phyloP scores from a whole-genome alignment of 805 yeast species.

The Saturnispora ahearnii region DNA sequence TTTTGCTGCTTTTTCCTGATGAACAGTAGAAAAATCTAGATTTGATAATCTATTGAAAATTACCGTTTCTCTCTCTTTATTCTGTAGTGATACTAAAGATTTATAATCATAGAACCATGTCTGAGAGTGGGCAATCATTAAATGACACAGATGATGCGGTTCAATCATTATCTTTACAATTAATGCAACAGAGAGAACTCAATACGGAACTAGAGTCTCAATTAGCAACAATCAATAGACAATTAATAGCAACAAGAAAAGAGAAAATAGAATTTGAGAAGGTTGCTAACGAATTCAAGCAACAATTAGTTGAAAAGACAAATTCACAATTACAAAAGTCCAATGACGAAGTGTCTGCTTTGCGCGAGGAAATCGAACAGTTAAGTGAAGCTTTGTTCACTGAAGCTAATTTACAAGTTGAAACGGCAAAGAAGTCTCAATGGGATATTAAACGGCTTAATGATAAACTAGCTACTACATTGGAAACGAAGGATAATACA shows the following conservation, averaged over 20 bases:
- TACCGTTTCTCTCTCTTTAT: neutral
- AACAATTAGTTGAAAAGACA: conserved; percentile 2
- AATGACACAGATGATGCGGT: conserved; percentile 4
- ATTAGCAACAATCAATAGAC: conserved; percentile 28
- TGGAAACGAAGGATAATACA: conserved; percentile 61
- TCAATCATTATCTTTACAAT: conserved; percentile 20
- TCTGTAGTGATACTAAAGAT: neutral
- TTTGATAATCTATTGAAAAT: neutral
- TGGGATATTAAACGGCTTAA: conserved; percentile 53
- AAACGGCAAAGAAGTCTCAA: conserved; percentile 62
- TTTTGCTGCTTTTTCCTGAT: neutral
- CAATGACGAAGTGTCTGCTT: conserved; percentile 40
- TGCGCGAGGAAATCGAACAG: conserved; percentile 73
- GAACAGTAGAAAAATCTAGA: neutral
- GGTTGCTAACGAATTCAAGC: conserved; percentile 5
- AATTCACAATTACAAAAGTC: conserved; percentile 3
- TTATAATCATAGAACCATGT: neutral
- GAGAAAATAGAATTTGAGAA: conserved; percentile 9
- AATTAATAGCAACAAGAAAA: conserved; percentile 24
- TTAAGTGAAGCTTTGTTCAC: conserved; percentile 66
- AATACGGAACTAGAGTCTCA: conserved; percentile 7
- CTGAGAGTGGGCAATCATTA: neutral
- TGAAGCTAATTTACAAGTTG: conserved; percentile 81
- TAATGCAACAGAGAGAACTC: conserved; percentile 22
- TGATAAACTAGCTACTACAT: conserved; percentile 39